A percentile compares a stretch with the other conserved stretches of the same genome.
Conservation (phyloP, 75 land plant species). For the Sequoia sempervirens region DNA sequence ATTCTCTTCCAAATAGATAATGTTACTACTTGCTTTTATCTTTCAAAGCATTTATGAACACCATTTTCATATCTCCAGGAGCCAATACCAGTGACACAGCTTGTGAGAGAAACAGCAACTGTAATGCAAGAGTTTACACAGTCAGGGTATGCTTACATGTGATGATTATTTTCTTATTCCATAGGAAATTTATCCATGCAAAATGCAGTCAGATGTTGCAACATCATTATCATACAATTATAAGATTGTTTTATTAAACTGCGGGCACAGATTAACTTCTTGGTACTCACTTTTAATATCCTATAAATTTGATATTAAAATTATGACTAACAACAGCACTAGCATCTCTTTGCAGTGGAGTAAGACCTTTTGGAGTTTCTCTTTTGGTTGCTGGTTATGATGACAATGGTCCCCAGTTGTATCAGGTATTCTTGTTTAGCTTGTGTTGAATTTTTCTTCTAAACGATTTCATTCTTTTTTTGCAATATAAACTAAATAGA, state of each 20-base stretch:
- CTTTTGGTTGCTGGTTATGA: constrained; percentile 93
- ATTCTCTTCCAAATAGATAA: not conserved
- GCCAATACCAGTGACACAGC: constrained; percentile 89
- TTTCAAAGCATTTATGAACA: not conserved
- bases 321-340: constrained; percentile 5
- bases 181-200: not conserved
- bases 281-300: not conserved
- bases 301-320: not conserved
- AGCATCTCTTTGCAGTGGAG: constrained; percentile 62
- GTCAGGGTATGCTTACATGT: constrained; percentile 67
- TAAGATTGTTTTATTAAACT: not conserved
- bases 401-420: constrained; percentile 96
- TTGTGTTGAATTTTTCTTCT: not conserved
- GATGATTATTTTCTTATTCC: not conserved
- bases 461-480: not conserved
- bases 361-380: constrained; percentile 98
- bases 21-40: not conserved
- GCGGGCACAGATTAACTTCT: not conserved
- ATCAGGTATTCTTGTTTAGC: constrained; percentile 48
- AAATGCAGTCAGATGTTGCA: not conserved
- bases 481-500: not conserved
- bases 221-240: not conserved
- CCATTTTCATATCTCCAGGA: constrained; percentile 46
- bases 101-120: constrained; percentile 95
- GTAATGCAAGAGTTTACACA: constrained; percentile 99